These are phyloP conservation scores for Chaetomidium leptoderma DNA, from an alignment of 495 filamentous ascomycete genomes.

Conservation along the genomic window DNA sequence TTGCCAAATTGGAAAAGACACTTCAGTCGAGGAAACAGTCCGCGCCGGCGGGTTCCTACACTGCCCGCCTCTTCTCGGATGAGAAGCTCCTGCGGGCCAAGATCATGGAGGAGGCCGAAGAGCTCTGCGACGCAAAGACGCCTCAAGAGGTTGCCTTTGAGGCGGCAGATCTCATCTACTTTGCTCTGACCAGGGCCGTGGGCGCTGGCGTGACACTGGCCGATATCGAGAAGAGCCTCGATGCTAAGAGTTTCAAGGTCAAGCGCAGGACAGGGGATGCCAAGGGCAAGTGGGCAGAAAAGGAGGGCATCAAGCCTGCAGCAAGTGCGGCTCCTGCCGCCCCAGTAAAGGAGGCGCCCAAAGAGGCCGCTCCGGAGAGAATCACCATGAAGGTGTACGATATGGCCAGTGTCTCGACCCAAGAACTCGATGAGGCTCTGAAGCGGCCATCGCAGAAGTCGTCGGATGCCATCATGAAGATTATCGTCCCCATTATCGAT, in stretches of 20 bases:
- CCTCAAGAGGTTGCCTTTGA: slow-evolving; percentile 87
- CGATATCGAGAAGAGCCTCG: slow-evolving; percentile 86
- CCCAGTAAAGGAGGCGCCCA: slow-evolving; percentile 35
- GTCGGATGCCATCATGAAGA: slow-evolving; percentile 79
- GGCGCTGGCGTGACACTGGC: slow-evolving; percentile 75
- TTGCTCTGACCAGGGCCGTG: slow-evolving; percentile 84
- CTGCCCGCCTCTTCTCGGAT: slow-evolving; percentile 85
- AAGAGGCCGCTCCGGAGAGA: slow-evolving; percentile 53
- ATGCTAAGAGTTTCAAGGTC: slow-evolving; percentile 90
- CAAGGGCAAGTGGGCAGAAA: slow-evolving; percentile 82
- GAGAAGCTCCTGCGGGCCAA: slow-evolving; percentile 85
- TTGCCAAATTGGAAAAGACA: slow-evolving; percentile 80
- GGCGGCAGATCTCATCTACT: slow-evolving; percentile 92
- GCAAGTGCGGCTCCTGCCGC: slow-evolving; percentile 40
- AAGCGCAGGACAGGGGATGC: slow-evolving; percentile 89
- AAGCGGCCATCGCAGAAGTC: slow-evolving; percentile 89
- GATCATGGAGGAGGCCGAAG: slow-evolving; percentile 96
- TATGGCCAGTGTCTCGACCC: slow-evolving; percentile 53
- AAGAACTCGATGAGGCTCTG: slow-evolving; percentile 64
- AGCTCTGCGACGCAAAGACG: slow-evolving; percentile 78
- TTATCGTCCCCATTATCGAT: slow-evolving; percentile 86
- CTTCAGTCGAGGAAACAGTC: slow-evolving; percentile 70
- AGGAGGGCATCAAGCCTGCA: slow-evolving; percentile 61
- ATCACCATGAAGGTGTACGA: slow-evolving; percentile 82
- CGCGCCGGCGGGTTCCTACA: slow-evolving; percentile 88